A percentile compares a stretch with the other conserved stretches of the same genome.
Evolutionary conservation across 257 asterid genomes (phyloP).

Genomic region (Solanum corneliomulleri): DNA sequence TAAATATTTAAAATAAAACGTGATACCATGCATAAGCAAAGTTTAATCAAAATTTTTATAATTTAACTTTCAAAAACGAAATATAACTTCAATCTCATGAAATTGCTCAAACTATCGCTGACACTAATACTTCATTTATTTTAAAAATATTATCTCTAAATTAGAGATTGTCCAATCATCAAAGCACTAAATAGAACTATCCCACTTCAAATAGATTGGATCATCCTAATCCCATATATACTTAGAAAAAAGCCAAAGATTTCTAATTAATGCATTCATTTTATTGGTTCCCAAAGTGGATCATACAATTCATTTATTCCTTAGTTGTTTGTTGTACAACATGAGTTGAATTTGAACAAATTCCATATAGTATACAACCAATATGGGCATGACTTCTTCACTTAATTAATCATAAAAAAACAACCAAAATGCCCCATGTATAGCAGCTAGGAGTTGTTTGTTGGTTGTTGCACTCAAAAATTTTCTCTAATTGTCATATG

Average conservation of each 20-base stretch:
- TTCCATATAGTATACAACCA: background rate
- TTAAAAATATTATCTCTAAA: background rate
- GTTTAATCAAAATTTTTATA: background rate
- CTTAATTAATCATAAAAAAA: background rate
- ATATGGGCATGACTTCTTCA: background rate
- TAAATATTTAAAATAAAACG: too few relatives aligned
- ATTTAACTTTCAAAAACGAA: background rate
- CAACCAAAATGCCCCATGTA: background rate
- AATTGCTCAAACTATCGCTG: background rate
- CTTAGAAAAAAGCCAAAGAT: background rate
- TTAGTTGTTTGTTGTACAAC: background rate
- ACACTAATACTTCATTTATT: too few relatives aligned
- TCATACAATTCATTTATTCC: background rate
- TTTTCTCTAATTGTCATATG: background rate
- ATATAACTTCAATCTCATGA: background rate
- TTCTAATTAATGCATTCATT: background rate
- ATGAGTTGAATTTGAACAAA: background rate
- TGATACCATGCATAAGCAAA: background rate
- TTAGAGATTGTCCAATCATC: background rate
- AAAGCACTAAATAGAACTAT: background rate
- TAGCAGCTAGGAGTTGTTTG: constrained; percentile 16
- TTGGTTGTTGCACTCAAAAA: constrained; percentile 23
- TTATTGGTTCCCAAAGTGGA: background rate
- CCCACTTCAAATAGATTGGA: background rate
- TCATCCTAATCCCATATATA: background rate